Conservation (phyloP, 306 rosid species). For the Acacia acuminata region DNA sequence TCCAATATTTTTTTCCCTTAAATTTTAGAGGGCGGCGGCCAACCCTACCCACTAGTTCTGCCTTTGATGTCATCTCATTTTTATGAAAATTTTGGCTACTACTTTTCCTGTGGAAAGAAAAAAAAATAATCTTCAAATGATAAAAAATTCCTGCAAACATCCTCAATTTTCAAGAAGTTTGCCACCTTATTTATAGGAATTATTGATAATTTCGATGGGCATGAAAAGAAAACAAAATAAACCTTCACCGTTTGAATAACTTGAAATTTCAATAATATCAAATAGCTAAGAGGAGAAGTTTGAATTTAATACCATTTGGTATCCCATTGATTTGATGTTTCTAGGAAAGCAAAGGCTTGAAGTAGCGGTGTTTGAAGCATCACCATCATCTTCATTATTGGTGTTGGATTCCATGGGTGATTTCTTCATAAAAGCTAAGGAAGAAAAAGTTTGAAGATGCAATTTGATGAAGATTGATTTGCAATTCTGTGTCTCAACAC, state of each 20-base stretch:
- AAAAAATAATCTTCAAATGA: too few relatives aligned
- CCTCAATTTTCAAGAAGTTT: too few relatives aligned
- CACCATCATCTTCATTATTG: neutral
- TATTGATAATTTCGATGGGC: neutral
- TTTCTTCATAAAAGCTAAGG: neutral
- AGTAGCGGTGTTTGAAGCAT: neutral
- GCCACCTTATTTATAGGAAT: too few relatives aligned
- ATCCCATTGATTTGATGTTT: neutral
- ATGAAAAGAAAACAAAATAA: too few relatives aligned
- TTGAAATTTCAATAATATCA: neutral
- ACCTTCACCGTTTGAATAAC: neutral
- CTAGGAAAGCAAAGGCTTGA: neutral
- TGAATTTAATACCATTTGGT: neutral
- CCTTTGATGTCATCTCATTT: too few relatives aligned
- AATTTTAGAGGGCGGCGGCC: too few relatives aligned
- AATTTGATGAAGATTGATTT: too few relatives aligned
- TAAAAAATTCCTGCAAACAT: too few relatives aligned
- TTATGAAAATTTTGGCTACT: too few relatives aligned
- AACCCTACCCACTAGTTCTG: too few relatives aligned
- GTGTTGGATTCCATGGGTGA: neutral
- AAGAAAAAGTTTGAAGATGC: neutral
- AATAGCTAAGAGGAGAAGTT: neutral
- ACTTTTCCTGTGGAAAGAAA: too few relatives aligned
- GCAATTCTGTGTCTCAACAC: neutral
- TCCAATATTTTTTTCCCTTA: slow-evolving; percentile 34